Evolutionary conservation across 2,329 filamentous ascomycete species (phyloP), one percentile per base, ranked within the genome.

Genomic region (Colletotrichum shisoi): DNA sequence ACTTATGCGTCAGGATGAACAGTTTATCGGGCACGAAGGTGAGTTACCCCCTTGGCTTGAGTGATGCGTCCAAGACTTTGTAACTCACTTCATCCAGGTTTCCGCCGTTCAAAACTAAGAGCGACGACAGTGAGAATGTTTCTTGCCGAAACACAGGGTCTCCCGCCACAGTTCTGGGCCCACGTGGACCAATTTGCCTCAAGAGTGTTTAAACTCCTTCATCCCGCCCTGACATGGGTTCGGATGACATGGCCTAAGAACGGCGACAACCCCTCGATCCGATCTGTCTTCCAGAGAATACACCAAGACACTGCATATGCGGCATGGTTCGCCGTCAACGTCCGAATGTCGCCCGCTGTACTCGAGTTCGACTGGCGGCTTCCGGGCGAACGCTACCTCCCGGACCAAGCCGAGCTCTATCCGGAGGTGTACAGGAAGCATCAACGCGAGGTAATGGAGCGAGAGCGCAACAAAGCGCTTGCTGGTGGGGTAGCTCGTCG

Each of bases 251-350:
- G 61, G 66, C 60, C 52, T 8, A 9, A 59, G 2, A 37, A 53
- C 3, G 34, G 21, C 21, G 21, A 42, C 8, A 24, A 53, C 2
- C 44, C 39, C 12, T 64, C 65, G n/a, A 56, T 67, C 21, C 57
- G 34, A 13, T 51, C 19, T 9, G n/a, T 64, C 21, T 67, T 64
- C 17, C 52, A 64, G 39, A 31, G 24, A 24, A 60, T 79, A 27
- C 76, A 78, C 51, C 62, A 73, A 7, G 62, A 76, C 24, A 69
- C 76, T 54, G 71, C 76, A 0, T 71, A 74, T 21, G 74, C 76
- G 0, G 75, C 71, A 2, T 77, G 75, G 74, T 52, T 77, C 34
- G 72, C 71, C n/a, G 65, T 77, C 8, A 71, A 70, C 6, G 71
- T 71, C 19, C 73, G 73, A 2, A 58, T 72, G 8, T 74, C 72